A percentile compares a stretch with the other conserved stretches of the same genome.
phyloP scores from a whole-genome alignment of 2,329 filamentous ascomycete species.

The Cryphonectria radicalis region DNA sequence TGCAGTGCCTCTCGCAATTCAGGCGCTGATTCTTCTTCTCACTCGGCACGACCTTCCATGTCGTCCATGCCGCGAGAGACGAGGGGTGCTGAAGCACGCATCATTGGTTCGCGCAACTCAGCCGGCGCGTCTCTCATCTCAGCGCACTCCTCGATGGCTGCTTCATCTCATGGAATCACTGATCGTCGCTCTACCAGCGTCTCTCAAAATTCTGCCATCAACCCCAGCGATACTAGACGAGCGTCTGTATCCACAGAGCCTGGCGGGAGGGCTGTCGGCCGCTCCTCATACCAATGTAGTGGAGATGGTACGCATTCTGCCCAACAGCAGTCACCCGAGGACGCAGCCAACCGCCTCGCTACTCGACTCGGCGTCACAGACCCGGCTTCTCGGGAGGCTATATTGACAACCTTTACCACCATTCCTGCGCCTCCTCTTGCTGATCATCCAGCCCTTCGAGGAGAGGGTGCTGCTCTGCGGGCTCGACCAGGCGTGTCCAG shows the following conservation, averaged over 20 bases:
- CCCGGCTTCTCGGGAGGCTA: not conserved
- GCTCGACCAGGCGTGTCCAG: not conserved
- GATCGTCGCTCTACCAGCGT: not conserved
- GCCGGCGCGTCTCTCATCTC: not conserved
- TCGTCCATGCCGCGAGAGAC: not conserved
- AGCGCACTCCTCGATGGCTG: not conserved
- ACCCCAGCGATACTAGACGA: not conserved
- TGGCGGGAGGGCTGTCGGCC: not conserved
- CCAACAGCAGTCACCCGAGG: not conserved
- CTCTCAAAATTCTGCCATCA: not conserved
- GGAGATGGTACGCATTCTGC: not conserved
- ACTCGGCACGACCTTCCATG: conserved; percentile 8
- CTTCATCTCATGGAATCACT: not conserved
- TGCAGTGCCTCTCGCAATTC: conserved; percentile 18
- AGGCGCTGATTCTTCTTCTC: not conserved
- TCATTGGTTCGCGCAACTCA: not conserved
- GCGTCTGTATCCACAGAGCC: not conserved
- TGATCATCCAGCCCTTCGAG: conserved; percentile 13
- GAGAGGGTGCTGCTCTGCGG: conserved; percentile 10
- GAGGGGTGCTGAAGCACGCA: not conserved
- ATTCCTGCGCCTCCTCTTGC: conserved; percentile 12
- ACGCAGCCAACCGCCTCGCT: not conserved
- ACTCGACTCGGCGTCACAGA: not conserved
- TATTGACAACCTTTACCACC: not conserved
- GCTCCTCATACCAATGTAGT: not conserved